Evolutionary conservation across 352 stramenopile species (phyloP).

Genomic region (Globisporangium emineosum): DNA sequence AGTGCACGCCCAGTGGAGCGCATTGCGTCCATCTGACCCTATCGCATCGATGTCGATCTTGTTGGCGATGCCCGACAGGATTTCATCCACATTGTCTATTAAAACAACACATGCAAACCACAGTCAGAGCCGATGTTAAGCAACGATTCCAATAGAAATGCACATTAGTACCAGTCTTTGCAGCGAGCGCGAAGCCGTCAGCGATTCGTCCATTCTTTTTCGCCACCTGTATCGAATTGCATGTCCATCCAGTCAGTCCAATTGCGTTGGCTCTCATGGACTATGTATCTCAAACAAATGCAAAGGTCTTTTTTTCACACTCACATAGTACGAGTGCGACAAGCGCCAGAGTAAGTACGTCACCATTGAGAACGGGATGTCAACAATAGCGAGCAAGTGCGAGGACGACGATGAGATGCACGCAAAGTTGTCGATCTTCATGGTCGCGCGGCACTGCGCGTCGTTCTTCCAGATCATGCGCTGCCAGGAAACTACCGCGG

Average conservation of each 20-base stretch:
- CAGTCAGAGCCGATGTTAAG: neutral
- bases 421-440: conserved; percentile 52
- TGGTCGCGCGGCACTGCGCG: conserved; percentile 30
- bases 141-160: neutral
- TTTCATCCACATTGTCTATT: conserved; percentile 72
- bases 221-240: conserved; percentile 26
- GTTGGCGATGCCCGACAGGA: conserved; percentile 65
- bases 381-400: conserved; percentile 35
- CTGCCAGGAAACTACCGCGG: conserved; percentile 56
- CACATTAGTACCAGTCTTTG: conserved; percentile 63
- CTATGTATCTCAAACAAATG: no score
- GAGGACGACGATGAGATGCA: conserved; percentile 47
- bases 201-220: conserved; percentile 40
- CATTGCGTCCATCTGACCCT: conserved; percentile 76
- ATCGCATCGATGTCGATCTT: conserved; percentile 70
- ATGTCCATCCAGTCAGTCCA: neutral
- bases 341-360: conserved; percentile 62
- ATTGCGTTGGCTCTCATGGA: no score
- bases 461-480: conserved; percentile 54
- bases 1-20: conserved; percentile 76
- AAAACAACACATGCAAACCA: neutral
- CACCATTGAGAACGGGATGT: conserved; percentile 35
- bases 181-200: conserved; percentile 68
- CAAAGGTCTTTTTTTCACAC: no score
- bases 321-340: conserved; percentile 59